Evolutionary conservation across 169 alveolate species (phyloP), one percentile per base, ranked within the genome.

Genomic region (Cryptosporidium ubiquitum): DNA sequence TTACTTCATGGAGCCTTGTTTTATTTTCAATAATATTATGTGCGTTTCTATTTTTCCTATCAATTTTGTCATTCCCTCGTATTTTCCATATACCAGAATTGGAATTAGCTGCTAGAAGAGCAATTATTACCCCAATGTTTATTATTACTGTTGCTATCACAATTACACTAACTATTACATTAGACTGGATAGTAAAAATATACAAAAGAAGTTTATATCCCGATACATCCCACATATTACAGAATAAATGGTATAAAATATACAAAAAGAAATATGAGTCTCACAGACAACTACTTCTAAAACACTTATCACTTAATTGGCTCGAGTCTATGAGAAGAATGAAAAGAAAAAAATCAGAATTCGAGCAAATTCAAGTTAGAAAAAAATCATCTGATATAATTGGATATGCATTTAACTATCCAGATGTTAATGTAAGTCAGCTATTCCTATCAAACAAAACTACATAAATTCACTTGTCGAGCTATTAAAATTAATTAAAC

Each of bases 381-480:
- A 79, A 40, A 66, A 79, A 64, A 33, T 79, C 89, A n/a, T 79
- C 89, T 26, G 89, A 79, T 61, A 79, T 79, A 31, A 61, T 61
- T 42, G 89, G 89, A 60, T 79, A 79, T 79, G 89, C 89, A 60
- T 79, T 79, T 31, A 79, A 79, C 35, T 79, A 60, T 9, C 89
- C 89, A 79, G 89, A 79, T 58, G 64, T 61, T 18, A 79, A 79
- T 20, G 74, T 79, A 9, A 47, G 89, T 40, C 89, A 79, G 35
- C 68, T 79, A 37, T 64, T 79, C 42, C 61, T 79, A 26, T 79
- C 89, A 33, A 79, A 79, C 23, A 79, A 57, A 31, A 58, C 89
- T 9, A 40, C 39, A 31, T 66, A 47, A 61, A 33, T 39, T 23
- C 9, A 55, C 10, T 20, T 9, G 16, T 26, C 14, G 52, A 44